Conservation (phyloP, 73 alveolate genomes). For the Blepharisma japonicum region DNA sequence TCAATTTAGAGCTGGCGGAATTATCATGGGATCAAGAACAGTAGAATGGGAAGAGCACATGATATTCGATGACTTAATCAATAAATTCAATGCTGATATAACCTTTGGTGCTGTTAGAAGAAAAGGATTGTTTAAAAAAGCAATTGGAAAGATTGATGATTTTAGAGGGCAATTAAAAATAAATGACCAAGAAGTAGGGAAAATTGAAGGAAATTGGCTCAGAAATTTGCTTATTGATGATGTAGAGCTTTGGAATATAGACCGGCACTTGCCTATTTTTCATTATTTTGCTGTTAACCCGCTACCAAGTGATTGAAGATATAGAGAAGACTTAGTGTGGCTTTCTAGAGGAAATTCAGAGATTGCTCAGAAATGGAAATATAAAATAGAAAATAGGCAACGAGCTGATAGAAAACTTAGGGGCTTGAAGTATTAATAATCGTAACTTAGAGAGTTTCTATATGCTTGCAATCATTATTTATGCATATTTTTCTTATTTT, state of each 20-base stretch:
- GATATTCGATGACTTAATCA: slow-evolving; percentile 36
- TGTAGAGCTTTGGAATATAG: slow-evolving; percentile 48
- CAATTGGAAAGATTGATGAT: slow-evolving; percentile 6
- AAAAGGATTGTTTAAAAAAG: not conserved
- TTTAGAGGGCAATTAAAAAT: not conserved
- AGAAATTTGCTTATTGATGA: slow-evolving; percentile 41
- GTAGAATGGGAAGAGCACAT: slow-evolving; percentile 38
- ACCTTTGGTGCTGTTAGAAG: not conserved
- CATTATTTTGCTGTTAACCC: slow-evolving; percentile 54
- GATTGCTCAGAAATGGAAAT: slow-evolving; percentile 26
- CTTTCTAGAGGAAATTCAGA: slow-evolving; percentile 31
- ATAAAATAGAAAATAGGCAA: slow-evolving; percentile 13
- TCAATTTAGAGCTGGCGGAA: slow-evolving; percentile 30
- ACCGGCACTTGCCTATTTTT: slow-evolving; percentile 40
- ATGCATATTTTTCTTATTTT: too few species aligned
- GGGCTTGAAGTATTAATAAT: not conserved
- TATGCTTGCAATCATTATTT: too few species aligned
- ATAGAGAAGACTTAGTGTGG: slow-evolving; percentile 92
- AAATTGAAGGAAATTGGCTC: slow-evolving; percentile 55
- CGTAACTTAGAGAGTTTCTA: too few species aligned
- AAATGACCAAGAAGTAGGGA: not conserved
- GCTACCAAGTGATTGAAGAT: slow-evolving; percentile 92
- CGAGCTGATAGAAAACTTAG: slow-evolving; percentile 27
- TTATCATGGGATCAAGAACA: slow-evolving; percentile 38
- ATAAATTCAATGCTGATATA: slow-evolving; percentile 10